phyloP scores from a whole-genome alignment of 768 basidiomycete species.

The Rhizopogon sp. region DNA sequence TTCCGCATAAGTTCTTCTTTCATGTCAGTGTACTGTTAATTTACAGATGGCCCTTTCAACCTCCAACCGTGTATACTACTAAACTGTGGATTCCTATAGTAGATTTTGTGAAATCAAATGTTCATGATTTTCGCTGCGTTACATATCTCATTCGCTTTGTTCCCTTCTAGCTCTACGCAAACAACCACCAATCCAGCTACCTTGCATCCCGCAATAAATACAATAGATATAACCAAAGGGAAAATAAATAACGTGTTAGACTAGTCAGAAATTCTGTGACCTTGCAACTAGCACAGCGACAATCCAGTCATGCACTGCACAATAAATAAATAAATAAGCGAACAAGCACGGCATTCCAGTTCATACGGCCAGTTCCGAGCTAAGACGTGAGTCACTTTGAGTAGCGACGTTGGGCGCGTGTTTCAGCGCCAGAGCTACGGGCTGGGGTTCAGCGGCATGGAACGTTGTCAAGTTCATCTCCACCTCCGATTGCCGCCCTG shows the following conservation, averaged over 20 bases:
- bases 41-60: slow-evolving; percentile 48
- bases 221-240: too few species aligned
- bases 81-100: too few species aligned
- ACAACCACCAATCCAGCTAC: background rate
- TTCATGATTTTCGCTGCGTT: background rate
- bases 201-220: too few species aligned
- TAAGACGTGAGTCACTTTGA: background rate
- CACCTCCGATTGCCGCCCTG: background rate
- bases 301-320: background rate
- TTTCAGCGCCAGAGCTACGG: background rate
- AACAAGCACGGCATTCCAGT: background rate
- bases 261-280: too few species aligned
- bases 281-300: too few species aligned
- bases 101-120: background rate
- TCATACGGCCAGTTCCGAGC: background rate
- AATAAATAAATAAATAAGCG: background rate
- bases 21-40: background rate
- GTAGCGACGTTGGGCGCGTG: background rate
- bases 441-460: background rate
- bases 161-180: background rate
- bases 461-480: background rate
- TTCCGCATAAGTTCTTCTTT: background rate
- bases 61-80: slow-evolving; percentile 19
- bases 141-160: background rate
- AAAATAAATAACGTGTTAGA: too few species aligned